Percentiles rank a stretch among this genome's conserved stretches.
Evolutionary conservation across 31 red algal species (phyloP).

Genomic region (Endocladia muricata): DNA sequence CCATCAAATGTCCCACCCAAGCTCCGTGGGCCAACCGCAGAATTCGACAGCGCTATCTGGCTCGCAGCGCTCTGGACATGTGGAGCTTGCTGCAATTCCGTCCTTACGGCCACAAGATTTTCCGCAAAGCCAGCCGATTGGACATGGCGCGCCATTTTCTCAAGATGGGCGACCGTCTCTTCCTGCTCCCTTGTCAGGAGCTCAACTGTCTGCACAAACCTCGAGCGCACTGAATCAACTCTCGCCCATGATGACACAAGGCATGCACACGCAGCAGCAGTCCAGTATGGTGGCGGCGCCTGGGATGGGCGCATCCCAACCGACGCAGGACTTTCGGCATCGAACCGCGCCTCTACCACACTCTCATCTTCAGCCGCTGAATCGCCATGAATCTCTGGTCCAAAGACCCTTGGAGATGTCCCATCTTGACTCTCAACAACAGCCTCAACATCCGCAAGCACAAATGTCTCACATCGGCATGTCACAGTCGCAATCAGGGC

Average conservation of each 20-base stretch:
- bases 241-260: conserved; percentile 10
- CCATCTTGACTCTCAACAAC: not conserved
- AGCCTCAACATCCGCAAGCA: conserved; percentile 11
- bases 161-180: conserved; percentile 24
- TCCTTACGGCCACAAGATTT: conserved; percentile 18
- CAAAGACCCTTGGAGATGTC: not conserved
- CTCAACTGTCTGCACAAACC: too few species aligned
- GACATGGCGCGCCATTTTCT: not conserved
- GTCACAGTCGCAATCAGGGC: too few species aligned
- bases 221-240: too few species aligned
- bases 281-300: not conserved
- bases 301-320: not conserved
- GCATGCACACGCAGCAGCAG: not conserved
- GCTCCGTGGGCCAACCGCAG: not conserved
- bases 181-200: not conserved
- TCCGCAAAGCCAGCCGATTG: not conserved
- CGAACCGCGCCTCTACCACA: not conserved
- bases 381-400: not conserved
- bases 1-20: conserved; percentile 20
- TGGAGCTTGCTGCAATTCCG: conserved; percentile 42
- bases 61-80: conserved; percentile 5
- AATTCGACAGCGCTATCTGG: not conserved
- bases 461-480: conserved; percentile 2
- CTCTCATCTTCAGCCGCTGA: conserved; percentile 10
- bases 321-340: not conserved